Conservation (phyloP, 371 early-diverging fungal genomes). For the Syncephalastrum racemosum region DNA sequence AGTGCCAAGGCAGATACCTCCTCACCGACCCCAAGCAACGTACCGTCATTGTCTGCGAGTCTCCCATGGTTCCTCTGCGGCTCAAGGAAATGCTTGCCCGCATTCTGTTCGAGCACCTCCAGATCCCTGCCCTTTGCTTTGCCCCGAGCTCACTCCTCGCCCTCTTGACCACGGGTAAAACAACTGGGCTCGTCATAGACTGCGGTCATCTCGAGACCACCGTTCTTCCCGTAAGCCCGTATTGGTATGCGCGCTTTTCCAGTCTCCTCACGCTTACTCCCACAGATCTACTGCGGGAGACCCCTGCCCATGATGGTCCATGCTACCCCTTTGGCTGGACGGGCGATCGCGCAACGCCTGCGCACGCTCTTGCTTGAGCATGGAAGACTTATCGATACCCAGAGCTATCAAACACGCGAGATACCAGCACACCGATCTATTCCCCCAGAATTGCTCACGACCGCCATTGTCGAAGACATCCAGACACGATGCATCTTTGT, state of each 20-base stretch:
- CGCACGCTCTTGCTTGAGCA: slow-evolving; percentile 48
- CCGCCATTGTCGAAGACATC: slow-evolving; percentile 56
- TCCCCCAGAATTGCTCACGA: slow-evolving; percentile 20
- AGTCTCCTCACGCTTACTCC: not conserved
- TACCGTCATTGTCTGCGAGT: slow-evolving; percentile 75
- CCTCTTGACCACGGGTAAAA: slow-evolving; percentile 73
- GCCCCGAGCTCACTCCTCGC: slow-evolving; percentile 57
- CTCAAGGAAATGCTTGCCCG: slow-evolving; percentile 61
- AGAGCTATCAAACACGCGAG: too few species aligned
- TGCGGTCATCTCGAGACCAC: slow-evolving; percentile 77
- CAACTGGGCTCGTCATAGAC: slow-evolving; percentile 84
- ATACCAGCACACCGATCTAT: not conserved
- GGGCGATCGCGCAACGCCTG: slow-evolving; percentile 51
- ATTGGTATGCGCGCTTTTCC: slow-evolving; percentile 28
- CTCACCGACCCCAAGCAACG: slow-evolving; percentile 73
- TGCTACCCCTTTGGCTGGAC: slow-evolving; percentile 67
- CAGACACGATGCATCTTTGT: slow-evolving; percentile 63
- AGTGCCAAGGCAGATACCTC: slow-evolving; percentile 25
- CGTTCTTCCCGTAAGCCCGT: slow-evolving; percentile 36
- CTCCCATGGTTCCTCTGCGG: slow-evolving; percentile 58
- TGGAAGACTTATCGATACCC: slow-evolving; percentile 26
- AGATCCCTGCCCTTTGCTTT: slow-evolving; percentile 67
- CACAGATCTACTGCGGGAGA: slow-evolving; percentile 64
- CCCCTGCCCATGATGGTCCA: slow-evolving; percentile 56
- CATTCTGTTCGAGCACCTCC: slow-evolving; percentile 66